Conservation (phyloP, 2,329 filamentous ascomycete species). For the Ascocoryne sarcoides region DNA sequence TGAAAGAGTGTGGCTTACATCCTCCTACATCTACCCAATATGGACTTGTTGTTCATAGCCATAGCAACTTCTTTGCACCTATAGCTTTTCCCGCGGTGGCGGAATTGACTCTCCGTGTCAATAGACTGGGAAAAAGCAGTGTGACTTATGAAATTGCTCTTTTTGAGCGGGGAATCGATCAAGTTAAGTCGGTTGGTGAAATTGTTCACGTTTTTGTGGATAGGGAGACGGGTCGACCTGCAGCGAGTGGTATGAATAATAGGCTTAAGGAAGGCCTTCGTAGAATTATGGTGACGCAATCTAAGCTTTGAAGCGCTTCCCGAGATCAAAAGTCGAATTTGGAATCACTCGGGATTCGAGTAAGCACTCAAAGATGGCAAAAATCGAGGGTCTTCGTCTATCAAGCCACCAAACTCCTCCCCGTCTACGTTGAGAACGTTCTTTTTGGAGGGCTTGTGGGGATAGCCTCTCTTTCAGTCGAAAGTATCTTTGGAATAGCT, state of each 20-base stretch:
- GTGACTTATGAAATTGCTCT: conserved; percentile 86
- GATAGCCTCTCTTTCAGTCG: too few relatives aligned
- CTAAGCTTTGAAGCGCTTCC: conserved; percentile 23
- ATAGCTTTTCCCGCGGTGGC: conserved; percentile 75
- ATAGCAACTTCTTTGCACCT: conserved; percentile 77
- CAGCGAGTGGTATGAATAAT: conserved; percentile 52
- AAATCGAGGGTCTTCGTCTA: too few relatives aligned
- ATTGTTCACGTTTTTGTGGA: conserved; percentile 89
- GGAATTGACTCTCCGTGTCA: conserved; percentile 73
- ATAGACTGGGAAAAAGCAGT: conserved; percentile 75
- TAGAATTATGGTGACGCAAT: conserved; percentile 37
- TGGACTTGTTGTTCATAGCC: conserved; percentile 75
- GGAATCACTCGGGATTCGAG: too few relatives aligned
- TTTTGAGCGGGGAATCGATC: conserved; percentile 65
- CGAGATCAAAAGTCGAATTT: not conserved
- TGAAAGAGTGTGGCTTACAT: conserved; percentile 64
- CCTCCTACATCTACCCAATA: conserved; percentile 65
- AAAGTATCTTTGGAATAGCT: too few relatives aligned
- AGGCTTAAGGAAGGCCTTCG: conserved; percentile 50
- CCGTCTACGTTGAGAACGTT: too few relatives aligned
- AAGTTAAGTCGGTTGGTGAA: conserved; percentile 75
- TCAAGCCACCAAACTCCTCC: too few relatives aligned
- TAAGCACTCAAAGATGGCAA: too few relatives aligned
- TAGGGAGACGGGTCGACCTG: conserved; percentile 59
- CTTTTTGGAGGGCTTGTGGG: too few relatives aligned